phyloP scores from a whole-genome alignment of 148 eudicot genomes.

The Fallopia convolvulus region DNA sequence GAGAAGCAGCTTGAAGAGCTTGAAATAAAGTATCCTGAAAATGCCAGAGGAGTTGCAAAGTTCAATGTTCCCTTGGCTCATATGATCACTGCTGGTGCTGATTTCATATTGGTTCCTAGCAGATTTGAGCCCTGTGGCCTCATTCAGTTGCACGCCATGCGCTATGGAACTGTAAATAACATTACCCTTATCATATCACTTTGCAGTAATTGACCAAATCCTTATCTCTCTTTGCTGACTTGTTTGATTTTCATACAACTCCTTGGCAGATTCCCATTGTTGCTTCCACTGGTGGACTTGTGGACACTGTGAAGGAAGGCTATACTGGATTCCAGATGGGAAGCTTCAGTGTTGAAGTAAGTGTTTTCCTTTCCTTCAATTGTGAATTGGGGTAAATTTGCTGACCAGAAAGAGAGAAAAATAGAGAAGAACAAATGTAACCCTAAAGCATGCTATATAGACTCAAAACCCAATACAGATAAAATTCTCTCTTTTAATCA shows the following conservation, averaged over 20 bases:
- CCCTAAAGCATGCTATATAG: no score
- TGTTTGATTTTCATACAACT: not conserved
- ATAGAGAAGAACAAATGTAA: no score
- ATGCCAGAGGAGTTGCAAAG: constrained; percentile 83
- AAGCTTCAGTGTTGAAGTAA: constrained; percentile 74
- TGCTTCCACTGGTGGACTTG: constrained; percentile 94
- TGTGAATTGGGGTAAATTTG: not conserved
- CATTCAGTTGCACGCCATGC: constrained; percentile 89
- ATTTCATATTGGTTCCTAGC: constrained; percentile 76
- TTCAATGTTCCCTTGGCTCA: constrained; percentile 81
- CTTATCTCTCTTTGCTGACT: not conserved
- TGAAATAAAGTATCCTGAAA: constrained; percentile 57
- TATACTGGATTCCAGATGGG: constrained; percentile 96
- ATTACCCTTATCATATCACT: not conserved
- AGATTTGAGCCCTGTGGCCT: constrained; percentile 99
- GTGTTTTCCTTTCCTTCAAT: not conserved
- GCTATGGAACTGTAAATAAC: constrained; percentile 74
- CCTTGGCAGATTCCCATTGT: constrained; percentile 63
- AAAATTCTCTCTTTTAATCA: no score
- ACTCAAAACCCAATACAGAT: no score
- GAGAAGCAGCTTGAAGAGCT: constrained; percentile 69
- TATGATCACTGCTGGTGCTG: constrained; percentile 84
- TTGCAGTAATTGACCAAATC: not conserved
- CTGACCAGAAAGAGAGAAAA: no score
- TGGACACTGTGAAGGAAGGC: constrained; percentile 92